Percentiles rank a stretch among this genome's conserved stretches.
These are phyloP conservation scores for Fusarium brachygibbosum DNA, from an alignment of 2,329 filamentous ascomycete genomes.

Conservation along the genomic window DNA sequence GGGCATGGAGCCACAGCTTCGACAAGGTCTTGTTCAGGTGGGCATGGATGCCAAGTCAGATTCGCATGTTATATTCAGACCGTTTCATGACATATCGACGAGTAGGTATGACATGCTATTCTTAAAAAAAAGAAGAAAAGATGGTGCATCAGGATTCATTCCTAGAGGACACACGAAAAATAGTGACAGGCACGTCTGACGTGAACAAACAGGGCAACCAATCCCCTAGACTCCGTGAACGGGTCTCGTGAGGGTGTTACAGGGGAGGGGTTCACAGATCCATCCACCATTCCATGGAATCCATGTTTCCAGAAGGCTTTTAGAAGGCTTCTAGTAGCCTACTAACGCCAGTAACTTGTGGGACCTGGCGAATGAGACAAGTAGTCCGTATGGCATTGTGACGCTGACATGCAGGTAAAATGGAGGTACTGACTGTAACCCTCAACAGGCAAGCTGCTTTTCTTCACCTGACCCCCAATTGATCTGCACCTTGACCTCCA, in stretches of 20 bases:
- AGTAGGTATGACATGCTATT: not conserved
- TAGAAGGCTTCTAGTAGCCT: slow-evolving; percentile 13
- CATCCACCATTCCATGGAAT: not conserved
- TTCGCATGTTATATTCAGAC: not conserved
- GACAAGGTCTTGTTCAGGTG: slow-evolving; percentile 4
- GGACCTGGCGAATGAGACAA: too few species aligned
- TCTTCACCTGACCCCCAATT: slow-evolving; percentile 24
- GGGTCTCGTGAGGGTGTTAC: not conserved
- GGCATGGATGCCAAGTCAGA: not conserved
- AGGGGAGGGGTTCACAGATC: slow-evolving; percentile 10
- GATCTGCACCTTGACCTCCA: slow-evolving; percentile 10
- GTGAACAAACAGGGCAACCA: slow-evolving; percentile 1
- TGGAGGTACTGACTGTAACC: not conserved
- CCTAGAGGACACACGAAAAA: slow-evolving; percentile 16
- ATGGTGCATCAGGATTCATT: slow-evolving; percentile 11
- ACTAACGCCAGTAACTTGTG: not conserved
- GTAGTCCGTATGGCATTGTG: too few species aligned
- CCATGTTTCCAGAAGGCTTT: slow-evolving; percentile 14
- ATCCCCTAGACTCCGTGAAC: not conserved
- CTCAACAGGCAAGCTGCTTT: slow-evolving; percentile 2
- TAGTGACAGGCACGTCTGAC: slow-evolving; percentile 18
- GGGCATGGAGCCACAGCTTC: not conserved
- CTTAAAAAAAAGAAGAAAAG: not conserved
- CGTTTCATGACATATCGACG: not conserved
- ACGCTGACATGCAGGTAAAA: slow-evolving; percentile 14